Percentiles rank a stretch among this genome's conserved stretches.
Conservation (phyloP, 257 asterid species). For the Lycium ferocissimum region DNA sequence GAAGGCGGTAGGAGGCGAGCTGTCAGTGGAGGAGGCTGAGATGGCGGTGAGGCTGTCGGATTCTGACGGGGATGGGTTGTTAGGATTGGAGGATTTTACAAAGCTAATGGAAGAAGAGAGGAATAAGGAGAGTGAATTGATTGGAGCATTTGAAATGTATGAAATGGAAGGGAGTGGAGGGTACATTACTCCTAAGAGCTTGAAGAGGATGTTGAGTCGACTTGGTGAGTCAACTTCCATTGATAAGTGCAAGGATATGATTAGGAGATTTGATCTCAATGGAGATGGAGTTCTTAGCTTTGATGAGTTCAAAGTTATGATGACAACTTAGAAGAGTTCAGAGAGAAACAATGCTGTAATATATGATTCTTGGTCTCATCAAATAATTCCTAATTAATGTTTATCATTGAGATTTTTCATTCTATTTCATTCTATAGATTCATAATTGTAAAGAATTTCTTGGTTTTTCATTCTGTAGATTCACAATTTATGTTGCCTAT, state of each 20-base stretch:
- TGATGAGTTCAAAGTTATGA: conserved; percentile 64
- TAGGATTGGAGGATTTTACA: conserved; percentile 59
- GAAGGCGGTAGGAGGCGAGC: conserved; percentile 21
- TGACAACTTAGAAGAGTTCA: conserved; percentile 30
- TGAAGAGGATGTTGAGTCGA: conserved; percentile 58
- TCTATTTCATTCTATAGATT: neutral
- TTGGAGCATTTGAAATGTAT: conserved; percentile 58
- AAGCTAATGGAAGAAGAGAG: conserved; percentile 43
- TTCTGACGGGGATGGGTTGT: conserved; percentile 58
- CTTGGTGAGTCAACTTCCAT: conserved; percentile 55
- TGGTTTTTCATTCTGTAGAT: too few relatives aligned
- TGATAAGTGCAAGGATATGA: conserved; percentile 57
- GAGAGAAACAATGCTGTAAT: neutral
- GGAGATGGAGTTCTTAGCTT: conserved; percentile 63
- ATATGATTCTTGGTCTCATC: too few relatives aligned
- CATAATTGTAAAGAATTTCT: neutral
- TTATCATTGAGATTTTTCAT: neutral
- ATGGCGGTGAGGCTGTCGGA: conserved; percentile 52
- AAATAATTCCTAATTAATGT: neutral
- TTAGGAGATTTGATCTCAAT: conserved; percentile 56
- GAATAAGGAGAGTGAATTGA: conserved; percentile 58
- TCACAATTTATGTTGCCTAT: too few relatives aligned
- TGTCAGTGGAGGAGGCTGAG: conserved; percentile 51
- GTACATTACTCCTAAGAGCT: conserved; percentile 61
- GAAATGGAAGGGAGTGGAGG: conserved; percentile 55